Evolutionary conservation across 164 flowering plant species (phyloP).

Genomic region (Macadamia integrifolia): DNA sequence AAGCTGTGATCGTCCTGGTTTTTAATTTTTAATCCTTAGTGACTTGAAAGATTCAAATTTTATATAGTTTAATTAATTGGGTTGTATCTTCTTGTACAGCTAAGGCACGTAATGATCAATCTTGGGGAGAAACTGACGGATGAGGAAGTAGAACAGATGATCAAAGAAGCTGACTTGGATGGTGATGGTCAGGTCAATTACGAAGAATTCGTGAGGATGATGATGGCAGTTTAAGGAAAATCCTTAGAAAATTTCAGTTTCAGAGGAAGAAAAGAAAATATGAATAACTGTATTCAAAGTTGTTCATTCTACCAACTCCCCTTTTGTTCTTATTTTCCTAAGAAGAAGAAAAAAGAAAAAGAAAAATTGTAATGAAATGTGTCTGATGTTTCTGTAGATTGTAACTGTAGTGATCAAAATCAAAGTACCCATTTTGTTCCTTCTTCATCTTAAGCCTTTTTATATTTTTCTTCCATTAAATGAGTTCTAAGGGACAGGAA

Average conservation of each 20-base stretch:
- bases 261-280: neutral
- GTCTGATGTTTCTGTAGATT: neutral
- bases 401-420: neutral
- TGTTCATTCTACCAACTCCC: neutral
- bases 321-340: neutral
- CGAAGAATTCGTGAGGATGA: conserved; percentile 47
- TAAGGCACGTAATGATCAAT: conserved; percentile 41
- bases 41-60: neutral
- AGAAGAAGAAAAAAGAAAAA: neutral
- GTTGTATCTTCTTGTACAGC: conserved; percentile 15
- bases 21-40: neutral
- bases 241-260: neutral
- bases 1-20: neutral
- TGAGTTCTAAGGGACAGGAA: too few relatives aligned
- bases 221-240: conserved; percentile 25
- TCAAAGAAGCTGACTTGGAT: conserved; percentile 44
- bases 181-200: conserved; percentile 55
- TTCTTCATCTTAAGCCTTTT: too few relatives aligned
- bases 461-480: too few relatives aligned
- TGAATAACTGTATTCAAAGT: neutral
- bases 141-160: conserved; percentile 47
- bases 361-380: too few relatives aligned
- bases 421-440: neutral
- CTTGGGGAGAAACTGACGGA: conserved; percentile 43
- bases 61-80: neutral